These are phyloP conservation scores for Ceratobasidium sp. DNA, from an alignment of 1,284 basidiomycete genomes.

Conservation along the genomic window DNA sequence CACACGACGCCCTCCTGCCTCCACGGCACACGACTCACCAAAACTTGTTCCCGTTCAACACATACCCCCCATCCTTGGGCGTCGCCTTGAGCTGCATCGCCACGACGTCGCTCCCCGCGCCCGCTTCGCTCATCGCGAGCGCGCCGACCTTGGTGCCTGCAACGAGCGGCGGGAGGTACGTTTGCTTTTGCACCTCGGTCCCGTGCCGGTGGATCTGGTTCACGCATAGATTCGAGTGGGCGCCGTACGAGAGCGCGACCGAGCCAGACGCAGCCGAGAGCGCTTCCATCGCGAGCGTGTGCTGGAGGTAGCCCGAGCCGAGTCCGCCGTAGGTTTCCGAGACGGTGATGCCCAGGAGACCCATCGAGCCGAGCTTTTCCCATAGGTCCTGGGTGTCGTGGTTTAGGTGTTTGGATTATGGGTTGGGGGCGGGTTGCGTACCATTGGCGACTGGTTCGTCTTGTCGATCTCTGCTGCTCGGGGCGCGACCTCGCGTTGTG, in stretches of 20 bases:
- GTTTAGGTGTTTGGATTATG: conserved; percentile 14
- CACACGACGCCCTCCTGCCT: neutral
- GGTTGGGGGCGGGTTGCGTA: conserved; percentile 55
- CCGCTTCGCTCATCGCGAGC: conserved; percentile 94
- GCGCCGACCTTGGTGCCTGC: conserved; percentile 85
- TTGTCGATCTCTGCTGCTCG: conserved; percentile 85
- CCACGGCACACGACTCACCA: conserved; percentile 66
- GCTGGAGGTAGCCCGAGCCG: conserved; percentile 84
- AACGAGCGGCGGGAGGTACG: conserved; percentile 88
- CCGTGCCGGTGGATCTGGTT: conserved; percentile 93
- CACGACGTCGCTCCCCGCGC: conserved; percentile 91
- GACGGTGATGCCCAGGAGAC: conserved; percentile 75
- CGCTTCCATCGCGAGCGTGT: conserved; percentile 90
- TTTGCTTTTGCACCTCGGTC: conserved; percentile 84
- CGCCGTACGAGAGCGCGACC: conserved; percentile 91
- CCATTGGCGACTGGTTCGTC: conserved; percentile 80
- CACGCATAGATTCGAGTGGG: conserved; percentile 89
- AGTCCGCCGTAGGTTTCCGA: conserved; percentile 82
- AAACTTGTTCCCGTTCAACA: conserved; percentile 90
- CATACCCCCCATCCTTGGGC: conserved; percentile 78
- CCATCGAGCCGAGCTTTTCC: conserved; percentile 89
- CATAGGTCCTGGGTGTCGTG: conserved; percentile 76
- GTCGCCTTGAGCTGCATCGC: conserved; percentile 88
- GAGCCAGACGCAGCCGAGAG: conserved; percentile 76
- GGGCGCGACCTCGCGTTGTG: conserved; percentile 82